Evolutionary conservation across 352 stramenopile genomes (phyloP).

Genomic region (Phytophthora macrochlamydospora): DNA sequence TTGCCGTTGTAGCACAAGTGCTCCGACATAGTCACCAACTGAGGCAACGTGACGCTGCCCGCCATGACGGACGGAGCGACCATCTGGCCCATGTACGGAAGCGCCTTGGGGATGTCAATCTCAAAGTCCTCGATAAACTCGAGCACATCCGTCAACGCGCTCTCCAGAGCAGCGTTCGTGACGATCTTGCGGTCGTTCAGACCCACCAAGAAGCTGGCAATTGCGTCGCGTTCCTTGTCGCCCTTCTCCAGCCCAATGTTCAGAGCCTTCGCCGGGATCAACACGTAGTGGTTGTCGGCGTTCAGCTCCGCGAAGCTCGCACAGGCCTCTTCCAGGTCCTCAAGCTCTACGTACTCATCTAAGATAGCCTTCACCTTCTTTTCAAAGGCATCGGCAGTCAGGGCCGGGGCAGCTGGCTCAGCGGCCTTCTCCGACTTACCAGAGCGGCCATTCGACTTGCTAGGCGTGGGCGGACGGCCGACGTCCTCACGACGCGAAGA

Average conservation of each 20-base stretch:
- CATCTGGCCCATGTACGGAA: slow-evolving; percentile 77
- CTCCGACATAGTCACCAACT: slow-evolving; percentile 50
- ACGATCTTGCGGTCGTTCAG: slow-evolving; percentile 60
- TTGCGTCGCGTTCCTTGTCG: slow-evolving; percentile 60
- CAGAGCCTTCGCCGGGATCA: slow-evolving; percentile 57
- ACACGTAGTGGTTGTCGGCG: slow-evolving; percentile 47
- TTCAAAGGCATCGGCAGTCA: slow-evolving; percentile 65
- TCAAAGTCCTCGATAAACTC: slow-evolving; percentile 84
- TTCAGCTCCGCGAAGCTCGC: slow-evolving; percentile 62
- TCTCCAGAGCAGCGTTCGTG: slow-evolving; percentile 39
- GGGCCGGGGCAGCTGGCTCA: slow-evolving; percentile 13
- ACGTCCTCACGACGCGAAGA: slow-evolving; percentile 27
- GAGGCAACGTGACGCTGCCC: slow-evolving; percentile 43
- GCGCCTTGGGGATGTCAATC: slow-evolving; percentile 80
- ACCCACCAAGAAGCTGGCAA: slow-evolving; percentile 57
- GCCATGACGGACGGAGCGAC: slow-evolving; percentile 60
- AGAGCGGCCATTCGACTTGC: slow-evolving; percentile 26
- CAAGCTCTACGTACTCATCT: slow-evolving; percentile 83
- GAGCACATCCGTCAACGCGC: slow-evolving; percentile 59
- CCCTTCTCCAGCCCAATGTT: slow-evolving; percentile 80
- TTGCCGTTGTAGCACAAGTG: slow-evolving; percentile 67
- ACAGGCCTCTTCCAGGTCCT: slow-evolving; percentile 84
- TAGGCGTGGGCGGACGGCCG: slow-evolving; percentile 48
- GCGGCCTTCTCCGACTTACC: slow-evolving; percentile 20
- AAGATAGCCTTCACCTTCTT: slow-evolving; percentile 90